Percentiles rank a stretch among this genome's conserved stretches.
Conservation (phyloP, 2,329 filamentous ascomycete species). For the Anthostomella pinea region DNA sequence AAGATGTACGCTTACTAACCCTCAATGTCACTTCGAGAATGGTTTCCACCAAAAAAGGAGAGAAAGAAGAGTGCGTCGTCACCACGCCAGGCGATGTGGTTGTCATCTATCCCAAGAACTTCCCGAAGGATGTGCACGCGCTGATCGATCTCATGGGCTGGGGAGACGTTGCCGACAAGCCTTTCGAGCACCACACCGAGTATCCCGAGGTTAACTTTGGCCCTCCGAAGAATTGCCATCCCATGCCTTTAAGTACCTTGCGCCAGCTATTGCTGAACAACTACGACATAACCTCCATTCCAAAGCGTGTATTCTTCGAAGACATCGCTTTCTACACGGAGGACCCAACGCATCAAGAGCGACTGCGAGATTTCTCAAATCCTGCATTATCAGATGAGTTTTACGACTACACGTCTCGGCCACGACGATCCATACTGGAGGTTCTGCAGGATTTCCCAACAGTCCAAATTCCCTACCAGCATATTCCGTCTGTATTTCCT, state of each 20-base stretch:
- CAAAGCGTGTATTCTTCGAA: slow-evolving; percentile 81
- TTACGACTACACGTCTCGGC: slow-evolving; percentile 91
- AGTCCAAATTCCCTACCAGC: slow-evolving; percentile 75
- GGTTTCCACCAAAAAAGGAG: slow-evolving; percentile 8
- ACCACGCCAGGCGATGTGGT: slow-evolving; percentile 74
- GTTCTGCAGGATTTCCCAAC: slow-evolving; percentile 86
- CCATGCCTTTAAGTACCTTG: slow-evolving; percentile 55
- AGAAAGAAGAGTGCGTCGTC: slow-evolving; percentile 33
- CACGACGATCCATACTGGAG: slow-evolving; percentile 86
- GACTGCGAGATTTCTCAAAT: slow-evolving; percentile 79
- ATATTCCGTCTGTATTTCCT: slow-evolving; percentile 72
- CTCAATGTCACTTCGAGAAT: slow-evolving; percentile 45
- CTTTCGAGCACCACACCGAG: slow-evolving; percentile 43
- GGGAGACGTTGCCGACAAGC: slow-evolving; percentile 67
- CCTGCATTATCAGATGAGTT: slow-evolving; percentile 83
- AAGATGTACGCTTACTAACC: slow-evolving; percentile 83
- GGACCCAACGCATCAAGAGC: slow-evolving; percentile 71
- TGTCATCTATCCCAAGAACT: slow-evolving; percentile 84
- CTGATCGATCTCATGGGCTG: slow-evolving; percentile 80
- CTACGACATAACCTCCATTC: slow-evolving; percentile 86
- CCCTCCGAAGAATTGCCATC: slow-evolving; percentile 29
- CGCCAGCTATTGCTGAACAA: slow-evolving; percentile 76
- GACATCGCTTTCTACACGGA: slow-evolving; percentile 72
- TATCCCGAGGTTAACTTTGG: slow-evolving; percentile 7
- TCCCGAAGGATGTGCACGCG: slow-evolving; percentile 71